These are phyloP conservation scores for Neurospora tetraspora DNA, from an alignment of 495 filamentous ascomycete genomes.

Conservation along the genomic window DNA sequence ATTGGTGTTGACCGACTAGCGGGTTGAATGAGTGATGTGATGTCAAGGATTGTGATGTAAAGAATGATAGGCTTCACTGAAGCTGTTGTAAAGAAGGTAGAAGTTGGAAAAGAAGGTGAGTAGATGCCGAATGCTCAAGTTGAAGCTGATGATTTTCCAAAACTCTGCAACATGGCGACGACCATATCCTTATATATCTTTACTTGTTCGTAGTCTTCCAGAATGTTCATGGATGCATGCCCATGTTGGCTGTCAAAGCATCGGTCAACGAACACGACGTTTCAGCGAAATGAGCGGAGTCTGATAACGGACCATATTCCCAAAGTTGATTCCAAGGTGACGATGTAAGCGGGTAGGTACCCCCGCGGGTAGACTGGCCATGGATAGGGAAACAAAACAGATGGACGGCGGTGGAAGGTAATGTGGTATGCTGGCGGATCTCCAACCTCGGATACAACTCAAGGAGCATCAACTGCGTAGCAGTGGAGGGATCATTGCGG, in stretches of 20 bases:
- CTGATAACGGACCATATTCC: not conserved
- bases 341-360: not conserved
- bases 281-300: slow-evolving; percentile 15
- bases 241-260: not conserved
- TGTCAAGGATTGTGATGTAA: slow-evolving; percentile 9
- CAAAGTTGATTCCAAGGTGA: not conserved
- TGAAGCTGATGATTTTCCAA: not conserved
- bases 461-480: not conserved
- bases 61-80: slow-evolving; percentile 22
- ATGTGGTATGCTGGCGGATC: not conserved
- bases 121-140: slow-evolving; percentile 9
- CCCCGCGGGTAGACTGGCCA: not conserved
- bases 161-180: slow-evolving; percentile 4
- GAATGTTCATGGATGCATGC: not conserved
- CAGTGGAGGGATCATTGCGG: not conserved
- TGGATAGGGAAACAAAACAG: not conserved
- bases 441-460: not conserved
- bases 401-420: not conserved
- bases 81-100: slow-evolving; percentile 13
- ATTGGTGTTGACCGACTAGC: not conserved
- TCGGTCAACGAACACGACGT: slow-evolving; percentile 1
- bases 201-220: not conserved
- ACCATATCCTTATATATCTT: not conserved
- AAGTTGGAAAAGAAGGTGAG: slow-evolving; percentile 12
- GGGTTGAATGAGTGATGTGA: not conserved